phyloP scores from a whole-genome alignment of 768 basidiomycete species.

The Krasilnikovozyma curviuscula region DNA sequence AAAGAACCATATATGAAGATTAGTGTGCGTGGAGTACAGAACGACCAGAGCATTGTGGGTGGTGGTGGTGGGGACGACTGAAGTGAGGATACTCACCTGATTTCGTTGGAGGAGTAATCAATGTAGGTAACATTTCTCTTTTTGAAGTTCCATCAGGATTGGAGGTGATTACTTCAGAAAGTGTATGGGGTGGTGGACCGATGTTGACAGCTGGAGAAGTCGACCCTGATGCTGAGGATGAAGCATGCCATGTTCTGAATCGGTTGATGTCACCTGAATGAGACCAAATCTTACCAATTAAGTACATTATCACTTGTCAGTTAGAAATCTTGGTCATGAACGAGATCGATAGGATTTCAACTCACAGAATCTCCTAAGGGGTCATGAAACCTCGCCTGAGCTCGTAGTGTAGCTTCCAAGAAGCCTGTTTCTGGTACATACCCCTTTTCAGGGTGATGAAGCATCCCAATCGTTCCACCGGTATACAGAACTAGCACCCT shows the following conservation, averaged over 20 bases:
- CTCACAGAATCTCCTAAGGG: conserved; percentile 52
- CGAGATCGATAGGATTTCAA: background rate
- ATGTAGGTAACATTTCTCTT: no score
- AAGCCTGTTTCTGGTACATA: no score
- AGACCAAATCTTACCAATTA: no score
- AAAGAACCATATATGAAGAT: conserved; percentile 8
- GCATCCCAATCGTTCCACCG: no score
- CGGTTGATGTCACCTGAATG: no score
- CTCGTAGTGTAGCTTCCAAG: conserved; percentile 40
- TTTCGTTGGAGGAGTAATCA: conserved; percentile 4
- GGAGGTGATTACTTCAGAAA: no score
- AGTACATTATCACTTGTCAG: background rate
- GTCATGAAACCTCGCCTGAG: conserved; percentile 78
- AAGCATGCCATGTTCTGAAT: conserved; percentile 41
- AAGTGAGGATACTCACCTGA: conserved; percentile 33
- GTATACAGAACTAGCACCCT: no score
- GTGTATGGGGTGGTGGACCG: background rate
- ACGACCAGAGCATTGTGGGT: background rate
- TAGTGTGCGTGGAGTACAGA: conserved; percentile 5
- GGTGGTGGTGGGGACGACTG: background rate
- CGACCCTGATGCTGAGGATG: conserved; percentile 60
- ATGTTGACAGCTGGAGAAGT: conserved; percentile 2
- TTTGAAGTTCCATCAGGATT: no score
- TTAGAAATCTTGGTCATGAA: conserved; percentile 32
- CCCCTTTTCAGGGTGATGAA: no score